Evolutionary conservation across 2,329 filamentous ascomycete genomes (phyloP).

Genomic region (Dothideomycetidae sp.): DNA sequence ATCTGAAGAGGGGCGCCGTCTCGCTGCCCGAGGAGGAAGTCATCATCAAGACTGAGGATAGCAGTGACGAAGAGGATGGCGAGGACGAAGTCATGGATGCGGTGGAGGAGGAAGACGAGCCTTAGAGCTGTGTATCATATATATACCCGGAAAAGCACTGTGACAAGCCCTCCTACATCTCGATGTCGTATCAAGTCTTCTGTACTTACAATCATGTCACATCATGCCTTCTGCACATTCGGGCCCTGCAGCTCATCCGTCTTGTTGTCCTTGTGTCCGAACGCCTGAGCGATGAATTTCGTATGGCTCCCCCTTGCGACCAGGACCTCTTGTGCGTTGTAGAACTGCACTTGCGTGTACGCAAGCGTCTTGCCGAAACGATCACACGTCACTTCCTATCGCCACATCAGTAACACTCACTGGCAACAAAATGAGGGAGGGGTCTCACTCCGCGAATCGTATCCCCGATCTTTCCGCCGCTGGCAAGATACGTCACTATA

Average conservation of each 20-base stretch:
- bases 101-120: conserved; percentile 4
- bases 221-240: conserved; percentile 5
- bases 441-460: conserved; percentile 37
- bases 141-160: conserved; percentile 1
- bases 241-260: conserved; percentile 5
- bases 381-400: conserved; percentile 46
- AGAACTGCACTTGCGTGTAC: conserved; percentile 48
- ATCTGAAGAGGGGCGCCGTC: conserved; percentile 33
- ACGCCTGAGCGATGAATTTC: conserved; percentile 31
- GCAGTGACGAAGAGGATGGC: conserved; percentile 18
- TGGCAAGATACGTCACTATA: conserved; percentile 48
- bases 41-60: conserved; percentile 16
- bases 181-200: too few species aligned
- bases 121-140: not conserved
- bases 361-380: conserved; percentile 55
- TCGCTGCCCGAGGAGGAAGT: conserved; percentile 22
- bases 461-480: conserved; percentile 50
- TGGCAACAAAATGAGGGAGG: not conserved
- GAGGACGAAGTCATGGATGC: conserved; percentile 20
- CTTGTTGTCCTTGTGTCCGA: conserved; percentile 1
- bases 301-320: conserved; percentile 54
- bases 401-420: not conserved
- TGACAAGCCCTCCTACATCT: too few species aligned
- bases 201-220: not conserved
- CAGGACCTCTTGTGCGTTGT: conserved; percentile 43